phyloP scores from a whole-genome alignment of 805 yeast species.

The Hanseniaspora guilliermondii region DNA sequence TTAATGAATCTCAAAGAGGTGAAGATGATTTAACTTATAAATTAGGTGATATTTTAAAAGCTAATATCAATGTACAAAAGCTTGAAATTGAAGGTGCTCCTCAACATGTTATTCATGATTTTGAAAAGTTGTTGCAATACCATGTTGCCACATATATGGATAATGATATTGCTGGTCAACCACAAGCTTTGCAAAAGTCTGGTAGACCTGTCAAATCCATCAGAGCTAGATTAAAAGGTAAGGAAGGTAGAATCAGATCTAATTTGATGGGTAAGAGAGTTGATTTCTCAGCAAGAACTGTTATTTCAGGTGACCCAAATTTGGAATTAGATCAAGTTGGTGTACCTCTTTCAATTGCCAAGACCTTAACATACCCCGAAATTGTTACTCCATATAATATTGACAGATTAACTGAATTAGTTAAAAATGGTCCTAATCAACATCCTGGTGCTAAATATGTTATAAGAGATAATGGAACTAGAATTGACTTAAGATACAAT shows the following conservation, averaged over 20 bases:
- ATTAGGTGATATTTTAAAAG: constrained; percentile 90
- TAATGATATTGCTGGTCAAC: constrained; percentile 98
- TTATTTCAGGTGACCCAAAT: constrained; percentile 98
- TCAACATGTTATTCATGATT: constrained; percentile 92
- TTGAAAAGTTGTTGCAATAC: constrained; percentile 86
- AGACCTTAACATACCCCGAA: constrained; percentile 92
- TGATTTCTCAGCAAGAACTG: constrained; percentile 97
- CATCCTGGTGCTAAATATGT: constrained; percentile 99
- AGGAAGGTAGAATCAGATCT: constrained; percentile 97
- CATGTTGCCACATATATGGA: constrained; percentile 99
- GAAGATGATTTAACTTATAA: constrained; percentile 98
- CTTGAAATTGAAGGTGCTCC: constrained; percentile 98
- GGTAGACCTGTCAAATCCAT: constrained; percentile 98
- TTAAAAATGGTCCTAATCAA: constrained; percentile 96
- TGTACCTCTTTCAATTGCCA: constrained; percentile 93
- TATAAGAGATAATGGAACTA: constrained; percentile 95
- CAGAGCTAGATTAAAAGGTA: constrained; percentile 98
- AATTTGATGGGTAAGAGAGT: constrained; percentile 99
- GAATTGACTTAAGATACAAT: constrained; percentile 92
- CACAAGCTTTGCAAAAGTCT: constrained; percentile 95
- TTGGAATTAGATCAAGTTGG: constrained; percentile 97
- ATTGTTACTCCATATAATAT: constrained; percentile 95
- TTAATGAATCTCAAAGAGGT: constrained; percentile 95
- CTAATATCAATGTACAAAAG: constrained; percentile 92
- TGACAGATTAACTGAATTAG: constrained; percentile 81